Base-by-base conservation (phyloP, 1,284 basidiomycete species). In the Meira nashicola region DNA sequence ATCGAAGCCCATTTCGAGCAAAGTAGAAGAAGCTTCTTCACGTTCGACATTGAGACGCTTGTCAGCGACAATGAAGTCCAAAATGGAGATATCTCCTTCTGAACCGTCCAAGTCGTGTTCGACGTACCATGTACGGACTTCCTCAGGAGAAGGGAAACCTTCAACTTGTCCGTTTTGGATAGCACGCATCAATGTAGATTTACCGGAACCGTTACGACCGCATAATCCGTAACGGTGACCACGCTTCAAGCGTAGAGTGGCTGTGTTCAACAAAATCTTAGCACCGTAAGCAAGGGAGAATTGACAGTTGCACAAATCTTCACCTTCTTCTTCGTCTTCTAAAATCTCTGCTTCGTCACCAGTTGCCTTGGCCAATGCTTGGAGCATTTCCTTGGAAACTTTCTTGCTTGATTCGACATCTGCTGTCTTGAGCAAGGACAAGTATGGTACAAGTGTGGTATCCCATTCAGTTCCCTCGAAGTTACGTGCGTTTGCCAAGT, bases 261-360 rank as follows among this genome's bases (percentile, higher is more conserved):
- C 76, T 25, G 76, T 78, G 75, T 78, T 78, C 62, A 78, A 74
- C 55, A 78, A 66, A 55, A 78, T 78, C 75, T 78, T 78, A 70
- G 76, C 76, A 74, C 76, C 76, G 69, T 78, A 78, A 54, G 76
- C 76, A 59, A 78, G 75, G 58, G 76, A 78, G 74, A 78, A 78
- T 65, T 77, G 75, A 58, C 76, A 78, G 74, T 78, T 78, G 69
- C 76, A 78, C 39, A 78, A 68, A 62, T 78, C 76, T 58, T 73
- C 73, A 41, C 76, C 76, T 70, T 78, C 76, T 69, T 78, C 76
- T 68, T 78, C 76, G 68, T 78, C 76, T 12, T 78, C 76, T 44
- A 78, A 77, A 64, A 76, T 68, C 66, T 78, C 76, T 60, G 73
- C 76, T 33, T 66, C 61, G 61, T 77, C 76, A 61, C 76, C 75